These are phyloP conservation scores for Sclerotinia glacialis DNA, from an alignment of 2,329 filamentous ascomycete species.

Conservation along the genomic window DNA sequence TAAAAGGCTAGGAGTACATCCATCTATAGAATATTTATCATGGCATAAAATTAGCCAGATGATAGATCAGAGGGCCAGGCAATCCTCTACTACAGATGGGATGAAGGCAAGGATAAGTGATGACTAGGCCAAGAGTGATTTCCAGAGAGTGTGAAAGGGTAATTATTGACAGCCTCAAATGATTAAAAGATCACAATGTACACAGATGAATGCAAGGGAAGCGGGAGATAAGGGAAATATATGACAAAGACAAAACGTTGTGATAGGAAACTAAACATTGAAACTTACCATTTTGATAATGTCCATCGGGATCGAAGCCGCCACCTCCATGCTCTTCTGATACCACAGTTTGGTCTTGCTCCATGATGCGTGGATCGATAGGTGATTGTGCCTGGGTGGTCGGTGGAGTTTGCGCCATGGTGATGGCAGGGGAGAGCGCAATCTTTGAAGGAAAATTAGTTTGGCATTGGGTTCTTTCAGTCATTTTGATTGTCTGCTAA, in stretches of 20 bases:
- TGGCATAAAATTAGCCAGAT: background rate
- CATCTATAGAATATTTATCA: background rate
- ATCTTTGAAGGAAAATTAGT: background rate
- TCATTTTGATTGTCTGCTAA: slow-evolving; percentile 15
- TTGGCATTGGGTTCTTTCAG: slow-evolving; percentile 1
- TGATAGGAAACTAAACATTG: background rate
- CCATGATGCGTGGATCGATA: slow-evolving; percentile 4
- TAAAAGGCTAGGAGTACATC: background rate
- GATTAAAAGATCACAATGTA: background rate
- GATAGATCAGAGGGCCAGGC: background rate
- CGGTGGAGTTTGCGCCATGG: background rate
- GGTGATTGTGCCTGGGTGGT: background rate
- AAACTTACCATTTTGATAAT: slow-evolving; percentile 17
- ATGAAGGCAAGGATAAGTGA: background rate
- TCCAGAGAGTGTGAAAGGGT: background rate
- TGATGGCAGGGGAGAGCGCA: background rate
- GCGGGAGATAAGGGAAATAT: background rate
- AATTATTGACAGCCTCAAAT: background rate
- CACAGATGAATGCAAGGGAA: background rate
- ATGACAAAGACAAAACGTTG: background rate
- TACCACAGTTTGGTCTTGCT: background rate
- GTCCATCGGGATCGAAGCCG: slow-evolving; percentile 12
- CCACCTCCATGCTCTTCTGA: background rate
- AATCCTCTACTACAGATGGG: background rate
- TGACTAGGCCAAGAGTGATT: background rate